Conservation (phyloP, 163 green algal genomes). For the Chlamydomonas reinhardtii region DNA sequence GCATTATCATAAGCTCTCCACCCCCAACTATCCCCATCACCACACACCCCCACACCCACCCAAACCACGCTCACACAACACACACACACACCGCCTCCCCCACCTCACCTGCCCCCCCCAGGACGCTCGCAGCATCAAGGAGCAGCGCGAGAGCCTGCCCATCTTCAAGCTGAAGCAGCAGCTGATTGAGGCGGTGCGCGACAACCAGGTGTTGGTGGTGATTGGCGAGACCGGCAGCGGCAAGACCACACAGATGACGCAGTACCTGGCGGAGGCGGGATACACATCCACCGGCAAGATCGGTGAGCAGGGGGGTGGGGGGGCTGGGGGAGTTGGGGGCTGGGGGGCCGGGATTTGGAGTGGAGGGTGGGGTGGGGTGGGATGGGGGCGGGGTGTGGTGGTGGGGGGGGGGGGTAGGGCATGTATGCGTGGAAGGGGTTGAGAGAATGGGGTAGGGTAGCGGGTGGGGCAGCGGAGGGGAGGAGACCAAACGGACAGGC, state of each 20-base stretch:
- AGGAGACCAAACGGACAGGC: too few relatives aligned
- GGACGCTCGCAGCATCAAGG: constrained; percentile 91
- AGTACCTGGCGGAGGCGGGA: constrained; percentile 94
- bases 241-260: constrained; percentile 99
- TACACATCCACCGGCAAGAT: constrained; percentile 80
- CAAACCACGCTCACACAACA: background rate
- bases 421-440: too few relatives aligned
- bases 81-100: background rate
- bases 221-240: constrained; percentile 97
- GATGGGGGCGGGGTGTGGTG: too few relatives aligned
- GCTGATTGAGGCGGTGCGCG: constrained; percentile 88
- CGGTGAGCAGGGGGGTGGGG: background rate
- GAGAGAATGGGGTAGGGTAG: too few relatives aligned
- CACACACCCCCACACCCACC: background rate
- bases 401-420: too few relatives aligned
- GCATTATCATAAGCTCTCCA: too few relatives aligned
- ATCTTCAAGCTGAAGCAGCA: constrained; percentile 94
- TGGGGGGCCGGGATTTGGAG: too few relatives aligned
- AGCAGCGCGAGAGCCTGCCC: constrained; percentile 96
- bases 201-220: constrained; percentile 96
- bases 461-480: too few relatives aligned
- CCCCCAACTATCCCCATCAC: background rate
- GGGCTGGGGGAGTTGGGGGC: too few relatives aligned
- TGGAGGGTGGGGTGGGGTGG: too few relatives aligned
- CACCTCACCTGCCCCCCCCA: constrained; percentile 7